A percentile compares a stretch with the other conserved stretches of the same genome.
These are phyloP conservation scores for Leccinum angustisporum DNA, from an alignment of 1,284 basidiomycete genomes.

Conservation along the genomic window DNA sequence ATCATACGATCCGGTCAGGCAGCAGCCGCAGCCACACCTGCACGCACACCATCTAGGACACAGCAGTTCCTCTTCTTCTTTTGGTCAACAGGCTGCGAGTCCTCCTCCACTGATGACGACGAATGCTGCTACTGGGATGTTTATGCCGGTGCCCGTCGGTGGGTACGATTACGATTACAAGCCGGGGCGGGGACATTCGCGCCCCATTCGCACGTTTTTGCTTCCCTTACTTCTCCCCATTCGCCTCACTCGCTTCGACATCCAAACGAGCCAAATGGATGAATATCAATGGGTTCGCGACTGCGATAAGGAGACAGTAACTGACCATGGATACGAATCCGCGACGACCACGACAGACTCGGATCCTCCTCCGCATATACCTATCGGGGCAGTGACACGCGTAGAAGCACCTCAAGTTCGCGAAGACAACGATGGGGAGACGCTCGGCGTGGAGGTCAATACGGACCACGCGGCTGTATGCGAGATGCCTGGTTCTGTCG, in stretches of 20 bases:
- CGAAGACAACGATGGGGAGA: constrained; percentile 17
- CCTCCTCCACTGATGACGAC: not conserved
- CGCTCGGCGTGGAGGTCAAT: constrained; percentile 8
- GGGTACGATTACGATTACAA: not conserved
- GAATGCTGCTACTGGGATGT: not conserved
- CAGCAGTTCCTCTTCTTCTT: no score
- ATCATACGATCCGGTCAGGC: not conserved
- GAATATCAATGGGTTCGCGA: constrained; percentile 12
- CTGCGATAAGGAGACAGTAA: constrained; percentile 26
- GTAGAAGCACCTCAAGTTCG: constrained; percentile 10
- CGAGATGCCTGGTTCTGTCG: no score
- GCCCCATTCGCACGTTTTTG: constrained; percentile 6
- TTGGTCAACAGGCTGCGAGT: not conserved
- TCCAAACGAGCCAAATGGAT: constrained; percentile 2
- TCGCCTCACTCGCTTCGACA: constrained; percentile 1
- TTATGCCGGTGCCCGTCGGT: not conserved
- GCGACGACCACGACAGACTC: constrained; percentile 33
- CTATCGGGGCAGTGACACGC: constrained; percentile 17
- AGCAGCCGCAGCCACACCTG: not conserved
- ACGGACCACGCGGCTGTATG: no score
- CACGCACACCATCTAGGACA: not conserved
- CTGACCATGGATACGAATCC: constrained; percentile 29
- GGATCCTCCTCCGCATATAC: constrained; percentile 27
- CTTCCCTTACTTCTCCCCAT: not conserved
- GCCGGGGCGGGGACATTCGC: constrained; percentile 1